Evolutionary conservation across 2,329 filamentous ascomycete species (phyloP), one percentile per base, ranked within the genome.

Genomic region (Coniochaeta sp.): DNA sequence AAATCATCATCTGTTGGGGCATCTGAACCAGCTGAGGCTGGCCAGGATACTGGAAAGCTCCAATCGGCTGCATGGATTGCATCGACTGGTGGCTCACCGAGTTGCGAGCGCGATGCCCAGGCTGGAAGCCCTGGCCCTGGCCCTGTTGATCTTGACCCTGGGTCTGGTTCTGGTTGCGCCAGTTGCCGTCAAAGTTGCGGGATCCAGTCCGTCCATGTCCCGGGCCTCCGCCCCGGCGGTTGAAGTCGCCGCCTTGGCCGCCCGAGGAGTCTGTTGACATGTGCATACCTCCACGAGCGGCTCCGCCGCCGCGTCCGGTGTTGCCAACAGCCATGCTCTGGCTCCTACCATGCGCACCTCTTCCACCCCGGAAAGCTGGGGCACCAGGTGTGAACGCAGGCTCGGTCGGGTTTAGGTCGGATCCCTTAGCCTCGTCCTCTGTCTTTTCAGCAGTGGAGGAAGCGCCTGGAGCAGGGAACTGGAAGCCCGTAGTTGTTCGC

Each of bases 111-210:
- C 94, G 89, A 69, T 99, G 94, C 40, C 92, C 90, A 31, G 92
- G 91, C 69, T 96, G 92, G 77, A 97, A 97, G 51, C 82, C 81
- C 66, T 83, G 81, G 58, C 75, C 30, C 67, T 81, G 85, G 61
- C 76, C 77, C 38, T 66, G 50, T 61, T 75, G 72, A 51, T 86
- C 85, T 66, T 89, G 87, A 58, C 83, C 82, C 69, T 89, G 85
- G 62, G 78, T 77, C 58, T 79, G 28, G 58, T 64, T 64, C 60
- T 88, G 91, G 63, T 91, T 95, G 62, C 94, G 88, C 94, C 94
- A 99, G 71, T 99, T 99, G 62, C 91, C 86, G 60, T 99, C 94
- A 64, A 97, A 97, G 71, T 97, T 99, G 57, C 94, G 85, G 22
- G 94, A 99, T 10, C 82, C 82, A 28, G 85, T 86, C 56, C 94